Evolutionary conservation across 2,329 filamentous ascomycete species (phyloP).

Genomic region (Plectosphaerella plurivora): DNA sequence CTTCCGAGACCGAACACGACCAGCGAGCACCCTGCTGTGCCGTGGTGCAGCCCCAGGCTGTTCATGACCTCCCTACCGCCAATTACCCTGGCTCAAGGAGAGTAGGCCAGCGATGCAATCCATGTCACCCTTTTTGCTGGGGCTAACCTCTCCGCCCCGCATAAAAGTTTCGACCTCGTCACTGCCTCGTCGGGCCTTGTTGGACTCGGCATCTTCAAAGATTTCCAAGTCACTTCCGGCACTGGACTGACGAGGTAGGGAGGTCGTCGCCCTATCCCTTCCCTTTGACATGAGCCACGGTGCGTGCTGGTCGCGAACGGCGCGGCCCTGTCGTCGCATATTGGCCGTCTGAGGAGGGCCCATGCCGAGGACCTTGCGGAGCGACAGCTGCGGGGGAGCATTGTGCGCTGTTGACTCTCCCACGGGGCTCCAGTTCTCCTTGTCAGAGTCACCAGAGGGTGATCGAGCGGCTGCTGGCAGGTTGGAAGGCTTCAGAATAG

Average conservation of each 20-base stretch:
- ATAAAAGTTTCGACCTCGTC: constrained; percentile 74
- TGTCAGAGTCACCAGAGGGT: constrained; percentile 67
- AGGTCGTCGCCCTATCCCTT: constrained; percentile 37
- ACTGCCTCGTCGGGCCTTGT: constrained; percentile 13
- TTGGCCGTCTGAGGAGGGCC: constrained; percentile 23
- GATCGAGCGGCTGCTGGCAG: not conserved
- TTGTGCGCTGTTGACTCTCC: constrained; percentile 22
- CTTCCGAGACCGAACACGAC: not conserved
- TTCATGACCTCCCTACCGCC: constrained; percentile 47
- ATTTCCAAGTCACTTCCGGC: constrained; percentile 36
- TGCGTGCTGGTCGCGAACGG: constrained; percentile 34
- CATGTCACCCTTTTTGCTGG: constrained; percentile 73
- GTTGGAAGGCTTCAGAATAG: not conserved
- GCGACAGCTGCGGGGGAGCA: constrained; percentile 19
- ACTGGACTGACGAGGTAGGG: constrained; percentile 20
- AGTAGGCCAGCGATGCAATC: constrained; percentile 87
- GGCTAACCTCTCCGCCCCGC: constrained; percentile 57
- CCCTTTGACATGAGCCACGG: constrained; percentile 23
- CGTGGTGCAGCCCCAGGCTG: not conserved
- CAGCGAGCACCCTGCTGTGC: too few relatives aligned
- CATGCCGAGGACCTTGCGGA: constrained; percentile 18
- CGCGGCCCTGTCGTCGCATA: constrained; percentile 34
- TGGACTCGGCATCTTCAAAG: constrained; percentile 44
- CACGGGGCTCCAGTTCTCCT: constrained; percentile 79
- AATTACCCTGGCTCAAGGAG: constrained; percentile 88